Evolutionary conservation across 2,329 filamentous ascomycete species (phyloP).

Genomic region (Xylariaceae sp.): DNA sequence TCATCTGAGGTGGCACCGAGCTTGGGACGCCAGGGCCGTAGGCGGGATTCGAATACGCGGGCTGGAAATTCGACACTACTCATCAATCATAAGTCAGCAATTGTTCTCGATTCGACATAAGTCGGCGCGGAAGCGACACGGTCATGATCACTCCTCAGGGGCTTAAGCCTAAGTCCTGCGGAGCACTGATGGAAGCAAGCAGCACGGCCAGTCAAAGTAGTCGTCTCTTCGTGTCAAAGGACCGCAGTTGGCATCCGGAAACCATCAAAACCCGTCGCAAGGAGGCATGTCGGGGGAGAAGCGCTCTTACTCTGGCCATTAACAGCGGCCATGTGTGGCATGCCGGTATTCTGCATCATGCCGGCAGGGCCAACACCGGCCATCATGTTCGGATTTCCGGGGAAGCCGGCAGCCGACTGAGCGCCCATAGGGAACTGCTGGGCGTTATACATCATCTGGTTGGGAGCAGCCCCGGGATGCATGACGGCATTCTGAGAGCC

Average conservation of each 20-base stretch:
- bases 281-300: conserved; percentile 24
- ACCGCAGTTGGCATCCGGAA: conserved; percentile 10
- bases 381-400: conserved; percentile 52
- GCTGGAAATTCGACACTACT: conserved; percentile 51
- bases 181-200: conserved; percentile 13
- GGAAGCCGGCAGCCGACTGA: conserved; percentile 42
- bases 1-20: conserved; percentile 45
- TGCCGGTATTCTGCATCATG: conserved; percentile 59
- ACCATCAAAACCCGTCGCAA: conserved; percentile 19
- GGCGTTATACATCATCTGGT: conserved; percentile 53
- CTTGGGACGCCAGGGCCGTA: conserved; percentile 51
- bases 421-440: conserved; percentile 53
- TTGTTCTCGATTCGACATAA: conserved; percentile 10
- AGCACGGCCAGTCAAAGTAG: conserved; percentile 1
- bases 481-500: conserved; percentile 41
- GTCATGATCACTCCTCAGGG: conserved; percentile 3
- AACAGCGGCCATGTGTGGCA: conserved; percentile 51
- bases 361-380: conserved; percentile 46
- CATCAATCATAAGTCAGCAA: conserved; percentile 31
- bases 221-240: conserved; percentile 12
- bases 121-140: conserved; percentile 12
- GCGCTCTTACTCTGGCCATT: conserved; percentile 55
- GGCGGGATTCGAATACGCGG: conserved; percentile 52
- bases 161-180: background rate
- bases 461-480: conserved; percentile 39